Percentiles rank a stretch among this genome's conserved stretches.
These are phyloP conservation scores for Ogataea neopini DNA, from an alignment of 805 yeast genomes.

Conservation along the genomic window DNA sequence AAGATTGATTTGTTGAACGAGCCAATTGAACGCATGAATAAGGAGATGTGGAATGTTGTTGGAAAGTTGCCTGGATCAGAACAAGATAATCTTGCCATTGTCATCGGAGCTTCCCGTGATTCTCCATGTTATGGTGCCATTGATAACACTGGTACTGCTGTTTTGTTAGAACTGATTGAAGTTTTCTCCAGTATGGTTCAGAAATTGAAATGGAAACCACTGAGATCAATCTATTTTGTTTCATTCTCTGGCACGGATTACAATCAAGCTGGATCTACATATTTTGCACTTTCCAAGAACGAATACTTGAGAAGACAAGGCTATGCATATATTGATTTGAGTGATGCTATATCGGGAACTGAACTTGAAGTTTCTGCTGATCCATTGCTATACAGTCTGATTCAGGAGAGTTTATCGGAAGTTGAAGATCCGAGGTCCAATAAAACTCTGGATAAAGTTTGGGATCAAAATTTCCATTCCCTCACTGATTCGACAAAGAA, in stretches of 20 bases:
- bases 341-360: conserved; percentile 59
- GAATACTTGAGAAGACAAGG: conserved; percentile 59
- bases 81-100: conserved; percentile 67
- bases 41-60: conserved; percentile 74
- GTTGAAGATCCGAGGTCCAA: conserved; percentile 30
- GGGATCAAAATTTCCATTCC: conserved; percentile 23
- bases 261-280: conserved; percentile 83
- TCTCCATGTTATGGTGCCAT: conserved; percentile 67
- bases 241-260: conserved; percentile 84
- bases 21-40: conserved; percentile 51
- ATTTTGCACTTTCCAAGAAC: conserved; percentile 62
- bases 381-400: conserved; percentile 58
- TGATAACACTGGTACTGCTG: conserved; percentile 73
- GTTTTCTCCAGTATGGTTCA: conserved; percentile 64
- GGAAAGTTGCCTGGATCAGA: conserved; percentile 81
- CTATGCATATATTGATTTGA: conserved; percentile 70
- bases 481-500: conserved; percentile 49
- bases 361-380: conserved; percentile 51
- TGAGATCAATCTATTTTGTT: conserved; percentile 77
- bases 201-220: conserved; percentile 75
- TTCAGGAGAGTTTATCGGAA: conserved; percentile 42
- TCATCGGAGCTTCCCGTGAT: conserved; percentile 85
- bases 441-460: conserved; percentile 22
- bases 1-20: conserved; percentile 34
- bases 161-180: conserved; percentile 69